Percentiles rank a stretch among this genome's conserved stretches.
Conservation (phyloP, 1,284 basidiomycete genomes). For the Trametes polyzona region DNA sequence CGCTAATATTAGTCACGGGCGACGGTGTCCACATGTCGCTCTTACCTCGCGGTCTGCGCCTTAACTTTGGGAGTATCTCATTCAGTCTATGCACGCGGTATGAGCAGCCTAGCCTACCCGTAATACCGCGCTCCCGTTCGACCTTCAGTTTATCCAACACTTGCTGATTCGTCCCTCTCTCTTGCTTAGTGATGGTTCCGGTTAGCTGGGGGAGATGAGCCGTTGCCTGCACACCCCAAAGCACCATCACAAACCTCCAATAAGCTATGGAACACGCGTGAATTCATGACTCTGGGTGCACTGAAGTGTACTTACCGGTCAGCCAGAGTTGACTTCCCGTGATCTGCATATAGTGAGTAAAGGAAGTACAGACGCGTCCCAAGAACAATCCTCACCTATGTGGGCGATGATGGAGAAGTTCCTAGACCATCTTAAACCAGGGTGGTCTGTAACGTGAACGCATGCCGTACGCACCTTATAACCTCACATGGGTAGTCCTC, state of each 20-base stretch:
- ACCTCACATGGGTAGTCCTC: conserved; percentile 73
- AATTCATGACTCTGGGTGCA: neutral
- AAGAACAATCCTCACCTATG: conserved; percentile 58
- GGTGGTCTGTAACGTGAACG: no score
- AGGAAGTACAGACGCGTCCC: neutral
- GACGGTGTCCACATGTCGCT: no score
- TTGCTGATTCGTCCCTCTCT: conserved; percentile 77
- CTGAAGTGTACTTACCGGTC: conserved; percentile 60
- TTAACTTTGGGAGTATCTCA: conserved; percentile 59
- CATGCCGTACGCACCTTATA: conserved; percentile 63
- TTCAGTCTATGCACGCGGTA: neutral
- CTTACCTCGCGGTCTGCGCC: conserved; percentile 86
- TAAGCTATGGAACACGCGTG: conserved; percentile 45
- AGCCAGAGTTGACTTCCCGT: conserved; percentile 92
- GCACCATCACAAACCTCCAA: conserved; percentile 56
- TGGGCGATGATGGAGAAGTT: conserved; percentile 97
- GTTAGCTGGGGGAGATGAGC: conserved; percentile 66
- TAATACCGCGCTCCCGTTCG: conserved; percentile 93
- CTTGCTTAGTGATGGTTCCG: conserved; percentile 76
- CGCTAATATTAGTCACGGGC: neutral
- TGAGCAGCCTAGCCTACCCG: conserved; percentile 53
- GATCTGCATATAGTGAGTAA: conserved; percentile 50
- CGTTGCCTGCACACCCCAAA: neutral
- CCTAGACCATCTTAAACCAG: no score
- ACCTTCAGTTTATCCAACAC: conserved; percentile 97